These are phyloP conservation scores for Aspergillus hiratsukae DNA, from an alignment of 2,329 filamentous ascomycete species.

Conservation along the genomic window DNA sequence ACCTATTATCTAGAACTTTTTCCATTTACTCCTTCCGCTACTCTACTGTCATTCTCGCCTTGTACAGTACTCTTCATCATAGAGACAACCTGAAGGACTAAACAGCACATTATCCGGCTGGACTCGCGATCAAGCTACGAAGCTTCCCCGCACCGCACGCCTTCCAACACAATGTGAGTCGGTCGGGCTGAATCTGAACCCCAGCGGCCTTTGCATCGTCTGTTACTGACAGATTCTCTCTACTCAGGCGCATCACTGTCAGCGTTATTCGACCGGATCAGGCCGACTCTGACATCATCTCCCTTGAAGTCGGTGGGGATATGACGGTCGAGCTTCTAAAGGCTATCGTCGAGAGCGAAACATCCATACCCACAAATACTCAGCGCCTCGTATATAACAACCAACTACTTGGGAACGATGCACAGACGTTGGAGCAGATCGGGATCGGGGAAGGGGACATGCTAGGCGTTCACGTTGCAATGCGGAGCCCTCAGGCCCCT, in stretches of 20 bases:
- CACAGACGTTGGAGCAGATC: slow-evolving; percentile 75
- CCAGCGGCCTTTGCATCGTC: no score
- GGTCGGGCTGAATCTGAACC: not conserved
- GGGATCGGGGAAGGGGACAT: slow-evolving; percentile 85
- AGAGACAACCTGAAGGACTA: not conserved
- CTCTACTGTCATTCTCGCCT: not conserved
- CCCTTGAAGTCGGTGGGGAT: slow-evolving; percentile 74
- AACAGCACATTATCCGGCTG: not conserved
- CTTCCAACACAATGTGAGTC: slow-evolving; percentile 18
- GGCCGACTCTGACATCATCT: slow-evolving; percentile 69
- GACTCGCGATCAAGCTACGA: not conserved
- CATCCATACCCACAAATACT: slow-evolving; percentile 63
- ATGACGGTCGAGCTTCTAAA: slow-evolving; percentile 84
- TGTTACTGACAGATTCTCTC: not conserved
- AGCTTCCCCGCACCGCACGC: slow-evolving; percentile 14
- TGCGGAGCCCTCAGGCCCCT: slow-evolving; percentile 28
- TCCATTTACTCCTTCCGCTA: not conserved
- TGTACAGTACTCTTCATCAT: not conserved
- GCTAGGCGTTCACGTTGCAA: slow-evolving; percentile 73
- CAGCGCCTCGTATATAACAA: slow-evolving; percentile 93
- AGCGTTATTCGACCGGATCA: slow-evolving; percentile 73
- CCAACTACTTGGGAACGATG: slow-evolving; percentile 68
- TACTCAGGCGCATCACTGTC: slow-evolving; percentile 75
- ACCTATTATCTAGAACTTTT: not conserved
- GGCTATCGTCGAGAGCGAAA: slow-evolving; percentile 81